Evolutionary conservation across 2,329 filamentous ascomycete species (phyloP), one percentile per base, ranked within the genome.

Genomic region (Metarhizium anisopliae): DNA sequence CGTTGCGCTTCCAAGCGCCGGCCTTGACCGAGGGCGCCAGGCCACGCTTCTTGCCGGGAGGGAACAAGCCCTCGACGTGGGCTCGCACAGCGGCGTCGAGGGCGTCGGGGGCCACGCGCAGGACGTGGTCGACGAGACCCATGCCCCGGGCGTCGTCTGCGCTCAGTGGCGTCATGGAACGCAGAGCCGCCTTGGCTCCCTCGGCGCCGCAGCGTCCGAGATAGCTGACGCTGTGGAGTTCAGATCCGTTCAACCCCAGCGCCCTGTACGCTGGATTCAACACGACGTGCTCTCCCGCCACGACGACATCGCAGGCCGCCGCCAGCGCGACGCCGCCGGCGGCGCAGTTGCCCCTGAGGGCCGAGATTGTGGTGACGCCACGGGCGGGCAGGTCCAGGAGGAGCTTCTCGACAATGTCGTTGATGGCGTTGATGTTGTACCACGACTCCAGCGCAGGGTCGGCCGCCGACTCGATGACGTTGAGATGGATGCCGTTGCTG

Each of bases 371-470:
- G 35, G 67, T 60, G 54, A 74, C 70, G 51, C 63, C 63, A 5
- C 64, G 63, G 16, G 59, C 53, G 2, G 72, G 69, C 36, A 74
- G 69, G 14, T 72, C 68, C 32, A 70, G 64, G 4, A 75, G 61
- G 1, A 75, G 59, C 50, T 68, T 66, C 50, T 72, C 63, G 1
- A 73, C 67, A 14, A 74, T 67, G 58, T 74, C 72, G 56, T 75
- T 65, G 60, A 75, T 74, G 53, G 70, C 68, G 57, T 74, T 75
- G 67, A 74, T 74, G 61, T 74, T 74, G 45, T 66, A 61, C 72
- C 72, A 75, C 7, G 72, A 74, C 59, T 74, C 72, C 8, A 66
- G 58, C 0, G 71, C 63, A 4, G 72, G 66, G 55, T 73, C 68
- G 6, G 61, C 55, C 1, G 67, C 67, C 18, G 70, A 67, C 61